Percentiles rank a stretch among this genome's conserved stretches.
phyloP scores from a whole-genome alignment of 2,329 filamentous ascomycete species.

The Nectriaceae sp. region DNA sequence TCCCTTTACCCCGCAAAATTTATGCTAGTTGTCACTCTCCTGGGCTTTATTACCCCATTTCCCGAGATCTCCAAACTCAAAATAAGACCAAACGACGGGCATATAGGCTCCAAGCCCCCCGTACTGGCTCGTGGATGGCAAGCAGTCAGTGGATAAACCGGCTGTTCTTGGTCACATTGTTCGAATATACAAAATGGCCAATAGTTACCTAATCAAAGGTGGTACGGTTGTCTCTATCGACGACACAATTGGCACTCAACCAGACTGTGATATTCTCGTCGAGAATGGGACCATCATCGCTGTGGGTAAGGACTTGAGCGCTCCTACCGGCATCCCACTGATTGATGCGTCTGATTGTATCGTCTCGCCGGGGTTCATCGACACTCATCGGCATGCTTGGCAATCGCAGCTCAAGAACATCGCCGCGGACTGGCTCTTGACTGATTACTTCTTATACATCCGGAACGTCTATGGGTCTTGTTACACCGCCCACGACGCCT shows the following conservation, averaged over 20 bases:
- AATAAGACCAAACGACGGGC: no score
- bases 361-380: conserved; percentile 44
- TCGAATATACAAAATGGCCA: neutral
- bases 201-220: neutral
- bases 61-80: no score
- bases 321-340: conserved; percentile 17
- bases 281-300: neutral
- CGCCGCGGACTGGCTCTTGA: conserved; percentile 23
- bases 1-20: no score
- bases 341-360: conserved; percentile 43
- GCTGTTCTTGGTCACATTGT: no score
- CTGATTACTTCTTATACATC: conserved; percentile 22
- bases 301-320: neutral
- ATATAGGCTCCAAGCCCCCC: no score
- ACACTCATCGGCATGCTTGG: conserved; percentile 49
- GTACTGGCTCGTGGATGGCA: no score
- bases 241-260: neutral
- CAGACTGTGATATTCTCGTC: neutral
- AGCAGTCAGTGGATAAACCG: no score
- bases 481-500: neutral
- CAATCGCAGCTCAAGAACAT: conserved; percentile 36
- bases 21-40: no score
- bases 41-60: no score
- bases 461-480: neutral
- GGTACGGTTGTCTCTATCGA: neutral